Evolutionary conservation across 352 stramenopile genomes (phyloP).

Genomic region (Pythium monospermum): DNA sequence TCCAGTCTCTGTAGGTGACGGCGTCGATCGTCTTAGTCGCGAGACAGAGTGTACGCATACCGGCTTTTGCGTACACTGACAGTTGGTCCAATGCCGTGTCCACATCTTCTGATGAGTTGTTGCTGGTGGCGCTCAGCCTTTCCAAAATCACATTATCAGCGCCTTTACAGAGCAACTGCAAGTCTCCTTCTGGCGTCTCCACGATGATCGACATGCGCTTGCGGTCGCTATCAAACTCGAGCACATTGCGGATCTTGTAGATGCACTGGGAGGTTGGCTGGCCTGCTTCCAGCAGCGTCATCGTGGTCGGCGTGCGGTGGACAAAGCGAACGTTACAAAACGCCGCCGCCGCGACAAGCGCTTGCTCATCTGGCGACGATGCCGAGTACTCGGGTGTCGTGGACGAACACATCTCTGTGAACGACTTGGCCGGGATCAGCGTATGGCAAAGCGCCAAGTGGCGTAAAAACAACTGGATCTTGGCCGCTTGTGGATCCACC

Average conservation of each 20-base stretch:
- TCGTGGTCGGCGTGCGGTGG: constrained; percentile 54
- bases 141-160: constrained; percentile 82
- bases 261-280: constrained; percentile 23
- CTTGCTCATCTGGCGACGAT: constrained; percentile 78
- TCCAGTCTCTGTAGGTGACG: constrained; percentile 53
- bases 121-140: constrained; percentile 26
- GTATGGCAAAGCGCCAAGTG: constrained; percentile 81
- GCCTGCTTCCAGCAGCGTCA: constrained; percentile 52
- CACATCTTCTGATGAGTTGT: constrained; percentile 10
- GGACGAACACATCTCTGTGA: constrained; percentile 74
- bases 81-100: constrained; percentile 52
- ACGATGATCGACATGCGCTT: constrained; percentile 98
- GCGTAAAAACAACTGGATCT: constrained; percentile 58
- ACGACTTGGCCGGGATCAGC: constrained; percentile 64
- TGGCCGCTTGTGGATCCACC: constrained; percentile 30
- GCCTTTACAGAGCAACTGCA: constrained; percentile 73
- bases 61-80: constrained; percentile 55
- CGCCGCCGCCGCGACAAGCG: constrained; percentile 63
- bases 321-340: constrained; percentile 80
- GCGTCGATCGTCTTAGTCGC: constrained; percentile 56
- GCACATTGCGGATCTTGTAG: constrained; percentile 91
- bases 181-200: constrained; percentile 49
- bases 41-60: constrained; percentile 78
- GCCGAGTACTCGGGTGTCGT: constrained; percentile 66
- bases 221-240: constrained; percentile 96